Percentiles rank a stretch among this genome's conserved stretches.
Evolutionary conservation across 192 early-diverging fungal species (phyloP).

Genomic region (Funneliformis mosseae): DNA sequence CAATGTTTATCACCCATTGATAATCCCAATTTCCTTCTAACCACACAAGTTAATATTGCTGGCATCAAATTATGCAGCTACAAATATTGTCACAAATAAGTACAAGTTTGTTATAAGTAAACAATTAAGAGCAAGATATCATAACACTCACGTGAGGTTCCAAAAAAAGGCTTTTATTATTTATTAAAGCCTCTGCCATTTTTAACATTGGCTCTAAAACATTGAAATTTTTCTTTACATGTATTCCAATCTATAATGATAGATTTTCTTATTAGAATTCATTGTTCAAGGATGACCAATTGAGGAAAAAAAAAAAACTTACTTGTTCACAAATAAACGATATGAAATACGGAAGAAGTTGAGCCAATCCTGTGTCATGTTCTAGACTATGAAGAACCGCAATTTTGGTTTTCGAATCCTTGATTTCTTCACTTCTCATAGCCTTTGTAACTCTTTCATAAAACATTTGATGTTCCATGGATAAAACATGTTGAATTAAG

Average conservation of each 20-base stretch:
- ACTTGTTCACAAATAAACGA: conserved; percentile 88
- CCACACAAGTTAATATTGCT: conserved; percentile 88
- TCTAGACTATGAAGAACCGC: conserved; percentile 82
- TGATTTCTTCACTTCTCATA: conserved; percentile 67
- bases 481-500: conserved; percentile 87
- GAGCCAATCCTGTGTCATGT: conserved; percentile 92
- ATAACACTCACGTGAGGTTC: conserved; percentile 84
- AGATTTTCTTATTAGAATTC: neutral
- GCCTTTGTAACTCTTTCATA: conserved; percentile 89
- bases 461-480: conserved; percentile 92
- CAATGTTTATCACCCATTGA: conserved; percentile 79
- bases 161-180: conserved; percentile 86
- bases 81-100: neutral
- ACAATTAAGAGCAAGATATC: neutral
- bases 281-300: neutral
- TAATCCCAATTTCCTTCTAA: conserved; percentile 80
- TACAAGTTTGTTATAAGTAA: neutral
- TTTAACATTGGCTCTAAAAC: conserved; percentile 77
- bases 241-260: conserved; percentile 66
- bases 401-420: conserved; percentile 52
- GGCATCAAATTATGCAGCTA: conserved; percentile 97
- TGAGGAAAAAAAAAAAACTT: neutral
- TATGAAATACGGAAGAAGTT: conserved; percentile 93
- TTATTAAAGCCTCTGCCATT: conserved; percentile 75
- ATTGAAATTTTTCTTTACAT: conserved; percentile 69